phyloP scores from a whole-genome alignment of 139 green algal genomes.

The Limnomonas spitsbergensis region DNA sequence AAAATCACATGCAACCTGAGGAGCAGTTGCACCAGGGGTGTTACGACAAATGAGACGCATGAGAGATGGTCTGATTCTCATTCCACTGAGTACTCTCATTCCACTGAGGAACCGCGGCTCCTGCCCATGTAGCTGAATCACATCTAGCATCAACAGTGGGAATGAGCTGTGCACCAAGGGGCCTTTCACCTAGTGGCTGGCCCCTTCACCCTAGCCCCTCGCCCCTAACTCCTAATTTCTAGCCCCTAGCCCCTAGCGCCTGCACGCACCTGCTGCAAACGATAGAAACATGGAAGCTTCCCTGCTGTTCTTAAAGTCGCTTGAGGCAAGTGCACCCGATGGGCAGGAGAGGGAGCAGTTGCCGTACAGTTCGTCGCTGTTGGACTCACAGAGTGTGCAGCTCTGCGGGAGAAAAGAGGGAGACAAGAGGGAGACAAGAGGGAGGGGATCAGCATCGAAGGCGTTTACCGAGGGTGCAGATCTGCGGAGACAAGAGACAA shows the following conservation, averaged over 20 bases:
- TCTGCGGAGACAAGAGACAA: background rate
- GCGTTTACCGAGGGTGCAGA: background rate
- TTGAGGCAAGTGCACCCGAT: slow-evolving; percentile 13
- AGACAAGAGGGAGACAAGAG: background rate
- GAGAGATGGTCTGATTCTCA: background rate
- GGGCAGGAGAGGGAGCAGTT: slow-evolving; percentile 23
- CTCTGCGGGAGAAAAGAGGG: slow-evolving; percentile 3
- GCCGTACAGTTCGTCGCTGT: slow-evolving; percentile 14
- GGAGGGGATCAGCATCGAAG: background rate
- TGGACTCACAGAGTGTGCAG: slow-evolving; percentile 14
- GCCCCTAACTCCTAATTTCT: too few relatives aligned
- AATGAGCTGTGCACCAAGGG: background rate
- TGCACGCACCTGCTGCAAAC: slow-evolving; percentile 29
- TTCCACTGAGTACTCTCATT: too few relatives aligned
- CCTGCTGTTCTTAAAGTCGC: background rate
- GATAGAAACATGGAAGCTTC: slow-evolving; percentile 26
- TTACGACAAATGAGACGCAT: background rate
- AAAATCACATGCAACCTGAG: too few relatives aligned
- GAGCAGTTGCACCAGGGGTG: too few relatives aligned
- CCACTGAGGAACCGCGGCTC: background rate
- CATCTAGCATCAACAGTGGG: background rate
- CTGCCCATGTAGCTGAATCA: background rate
- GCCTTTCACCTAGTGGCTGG: background rate
- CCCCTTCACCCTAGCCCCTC: too few relatives aligned
- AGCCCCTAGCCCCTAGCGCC: background rate